Evolutionary conservation across 352 stramenopile genomes (phyloP), one percentile per base, ranked within the genome.

Genomic region (Globisporangium irregulare): DNA sequence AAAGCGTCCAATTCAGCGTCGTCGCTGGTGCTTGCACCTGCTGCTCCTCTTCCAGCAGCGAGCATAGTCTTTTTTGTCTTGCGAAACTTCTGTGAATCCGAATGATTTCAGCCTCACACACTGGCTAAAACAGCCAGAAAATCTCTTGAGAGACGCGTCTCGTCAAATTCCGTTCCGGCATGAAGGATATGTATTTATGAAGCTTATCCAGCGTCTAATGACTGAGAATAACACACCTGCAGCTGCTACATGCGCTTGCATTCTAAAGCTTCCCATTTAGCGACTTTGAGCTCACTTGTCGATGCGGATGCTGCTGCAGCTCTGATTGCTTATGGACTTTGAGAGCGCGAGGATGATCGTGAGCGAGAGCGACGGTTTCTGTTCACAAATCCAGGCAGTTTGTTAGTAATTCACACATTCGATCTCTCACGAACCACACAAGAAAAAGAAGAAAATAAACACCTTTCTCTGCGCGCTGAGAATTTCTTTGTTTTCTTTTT

Each of bases 1-100:
- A 91, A 91, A 32, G 68, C 74, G 0, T 84, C 81, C 10, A 91
- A 56, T 48, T 88, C 82, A 8, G 73, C 73, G 43, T 84, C 78
- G 32, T 62, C 34, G 22, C 43, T 51, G 15, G 18, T 9, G 43
- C 43, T 51, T 18, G 43, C 43, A 20, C 57, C 65, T 29, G 55
- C 29, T 10, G 29, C 29, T 18, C 38, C 59, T 34, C 32, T 66
- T 41, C n/a, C 51, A 36, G 54, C 62, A 68, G 34, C 62, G 51
- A 43, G 12, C 60, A 66, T 59, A 27, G 7, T 27, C 14, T 43
- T 32, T 5, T 1, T 15, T 5, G 20, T n/a, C 6, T 50, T 48
- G 22, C 27, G 25, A 18, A 27, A 2, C 48, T 27, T 12, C 9
- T 32, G n/a, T 9, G 29, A 27, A 57, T 34, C 20, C 36, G 15